Base-by-base conservation (phyloP, 148 eudicot species). In the Cornus kousa region DNA sequence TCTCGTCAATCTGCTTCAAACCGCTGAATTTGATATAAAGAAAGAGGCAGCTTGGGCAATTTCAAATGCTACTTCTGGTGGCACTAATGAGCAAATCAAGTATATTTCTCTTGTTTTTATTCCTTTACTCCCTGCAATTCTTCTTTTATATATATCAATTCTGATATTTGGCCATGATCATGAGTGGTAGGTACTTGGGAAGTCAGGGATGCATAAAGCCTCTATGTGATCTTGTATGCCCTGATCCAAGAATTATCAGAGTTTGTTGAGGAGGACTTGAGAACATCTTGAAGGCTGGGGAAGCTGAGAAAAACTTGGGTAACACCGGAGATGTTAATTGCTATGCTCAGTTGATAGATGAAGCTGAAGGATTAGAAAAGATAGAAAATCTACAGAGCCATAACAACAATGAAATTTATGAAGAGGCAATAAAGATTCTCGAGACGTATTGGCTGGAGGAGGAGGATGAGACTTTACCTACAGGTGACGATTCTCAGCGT, bases 1-100 rank as follows among this genome's bases (percentile, higher is more conserved):
- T 33, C 82, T 92, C 22, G 92, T 89, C 81, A 88, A 85, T 83
- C 84, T 92, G 81, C 94, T 92, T 76, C 93, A 89, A 86, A 89
- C 85, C 50, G 97, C 92, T n/a, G 97, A 92, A 80, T 92, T 92
- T 80, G 90, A 92, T 80, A 91, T 92, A 74, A 92, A 92, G 86
- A 91, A 91, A 81, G 97, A 91, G 83, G 93, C 97, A 76, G 97
- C 97, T 76, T 92, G 97, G 94, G 91, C 93, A 67, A 87, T 92
- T 72, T 92, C 92, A 35, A 92, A 92, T 81, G 94, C 97, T 46
- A 92, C 94, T 17, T 90, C 97, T 60, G 97, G 97, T 80, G 97
- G 97, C 72, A 80, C 89, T 74, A 83, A 82, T 70, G 97, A 92
- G 12, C 97, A 92, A 82, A 88, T 92, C 82, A 91, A 86, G 94